Percentiles rank a stretch among this genome's conserved stretches.
Evolutionary conservation across 805 yeast species (phyloP).

Genomic region (Danielia reshetovae): DNA sequence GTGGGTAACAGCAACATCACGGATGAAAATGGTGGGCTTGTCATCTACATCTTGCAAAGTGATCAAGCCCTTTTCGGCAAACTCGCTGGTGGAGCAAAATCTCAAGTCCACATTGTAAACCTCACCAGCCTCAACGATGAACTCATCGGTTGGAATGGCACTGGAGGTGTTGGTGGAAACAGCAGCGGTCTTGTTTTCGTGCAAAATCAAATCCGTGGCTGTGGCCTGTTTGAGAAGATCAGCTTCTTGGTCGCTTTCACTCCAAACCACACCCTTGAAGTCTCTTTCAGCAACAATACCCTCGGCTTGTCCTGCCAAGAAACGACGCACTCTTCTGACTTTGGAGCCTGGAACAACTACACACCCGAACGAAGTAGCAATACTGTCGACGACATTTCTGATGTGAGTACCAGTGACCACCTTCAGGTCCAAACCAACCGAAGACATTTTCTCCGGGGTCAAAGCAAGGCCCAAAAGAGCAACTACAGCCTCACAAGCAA

Average conservation of each 20-base stretch:
- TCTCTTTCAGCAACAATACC: conserved; percentile 89
- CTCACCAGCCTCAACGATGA: conserved; percentile 73
- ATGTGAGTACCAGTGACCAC: conserved; percentile 65
- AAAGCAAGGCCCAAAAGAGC: conserved; percentile 69
- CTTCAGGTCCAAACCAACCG: conserved; percentile 21
- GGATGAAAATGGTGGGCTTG: conserved; percentile 68
- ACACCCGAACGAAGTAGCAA: conserved; percentile 83
- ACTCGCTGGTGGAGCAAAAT: conserved; percentile 62
- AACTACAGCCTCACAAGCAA: conserved; percentile 85
- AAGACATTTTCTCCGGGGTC: conserved; percentile 65
- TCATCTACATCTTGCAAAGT: conserved; percentile 66
- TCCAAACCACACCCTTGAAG: conserved; percentile 89
- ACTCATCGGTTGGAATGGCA: conserved; percentile 75
- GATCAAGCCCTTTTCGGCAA: conserved; percentile 58
- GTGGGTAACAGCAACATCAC: conserved; percentile 84
- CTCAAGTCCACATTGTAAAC: conserved; percentile 80
- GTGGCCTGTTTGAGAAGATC: conserved; percentile 39
- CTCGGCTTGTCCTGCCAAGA: conserved; percentile 93
- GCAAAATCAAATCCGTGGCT: conserved; percentile 14
- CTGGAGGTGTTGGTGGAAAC: conserved; percentile 30
- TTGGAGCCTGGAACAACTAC: conserved; percentile 88
- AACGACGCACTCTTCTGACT: conserved; percentile 87
- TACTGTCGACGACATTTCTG: conserved; percentile 73
- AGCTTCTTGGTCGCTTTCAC: conserved; percentile 75
- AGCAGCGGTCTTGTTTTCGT: conserved; percentile 9